Evolutionary conservation across 805 yeast genomes (phyloP).

Genomic region (Candida succiphila): DNA sequence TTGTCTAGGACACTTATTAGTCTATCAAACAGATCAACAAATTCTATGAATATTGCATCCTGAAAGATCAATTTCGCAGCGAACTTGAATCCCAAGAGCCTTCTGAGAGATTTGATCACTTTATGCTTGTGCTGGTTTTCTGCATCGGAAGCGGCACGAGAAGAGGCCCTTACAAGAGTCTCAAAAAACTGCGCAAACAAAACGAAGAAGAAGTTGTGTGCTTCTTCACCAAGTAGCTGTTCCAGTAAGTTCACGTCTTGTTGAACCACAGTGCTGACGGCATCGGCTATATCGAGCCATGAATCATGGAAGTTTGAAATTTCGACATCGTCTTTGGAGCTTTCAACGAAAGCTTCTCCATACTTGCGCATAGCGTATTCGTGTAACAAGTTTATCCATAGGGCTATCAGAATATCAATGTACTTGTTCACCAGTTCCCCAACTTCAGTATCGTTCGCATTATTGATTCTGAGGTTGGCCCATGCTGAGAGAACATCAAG

Average conservation of each 20-base stretch:
- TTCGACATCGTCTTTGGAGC: constrained; percentile 33
- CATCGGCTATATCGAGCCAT: constrained; percentile 76
- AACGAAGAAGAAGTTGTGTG: constrained; percentile 62
- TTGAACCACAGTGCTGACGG: constrained; percentile 55
- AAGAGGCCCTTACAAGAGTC: constrained; percentile 40
- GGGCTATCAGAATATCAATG: constrained; percentile 49
- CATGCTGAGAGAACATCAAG: constrained; percentile 59
- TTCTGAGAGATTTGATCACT: constrained; percentile 40
- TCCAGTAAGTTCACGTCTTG: constrained; percentile 34
- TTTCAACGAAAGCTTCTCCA: constrained; percentile 21
- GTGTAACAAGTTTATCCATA: constrained; percentile 71
- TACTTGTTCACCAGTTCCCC: constrained; percentile 43
- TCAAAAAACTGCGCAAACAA: constrained; percentile 80
- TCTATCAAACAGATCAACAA: constrained; percentile 67
- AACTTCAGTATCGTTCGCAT: constrained; percentile 31
- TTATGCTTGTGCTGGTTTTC: constrained; percentile 32
- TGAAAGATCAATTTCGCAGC: constrained; percentile 52
- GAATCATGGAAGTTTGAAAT: constrained; percentile 40
- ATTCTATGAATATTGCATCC: constrained; percentile 64
- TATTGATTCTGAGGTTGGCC: constrained; percentile 46
- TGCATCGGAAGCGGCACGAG: constrained; percentile 13
- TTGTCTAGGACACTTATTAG: constrained; percentile 46
- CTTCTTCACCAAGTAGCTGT: constrained; percentile 43
- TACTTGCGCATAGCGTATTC: constrained; percentile 66
- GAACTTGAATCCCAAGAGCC: constrained; percentile 45